A percentile compares a stretch with the other conserved stretches of the same genome.
Conservation (phyloP, 2,329 filamentous ascomycete species). For the Fonsecaea multimorphosa region DNA sequence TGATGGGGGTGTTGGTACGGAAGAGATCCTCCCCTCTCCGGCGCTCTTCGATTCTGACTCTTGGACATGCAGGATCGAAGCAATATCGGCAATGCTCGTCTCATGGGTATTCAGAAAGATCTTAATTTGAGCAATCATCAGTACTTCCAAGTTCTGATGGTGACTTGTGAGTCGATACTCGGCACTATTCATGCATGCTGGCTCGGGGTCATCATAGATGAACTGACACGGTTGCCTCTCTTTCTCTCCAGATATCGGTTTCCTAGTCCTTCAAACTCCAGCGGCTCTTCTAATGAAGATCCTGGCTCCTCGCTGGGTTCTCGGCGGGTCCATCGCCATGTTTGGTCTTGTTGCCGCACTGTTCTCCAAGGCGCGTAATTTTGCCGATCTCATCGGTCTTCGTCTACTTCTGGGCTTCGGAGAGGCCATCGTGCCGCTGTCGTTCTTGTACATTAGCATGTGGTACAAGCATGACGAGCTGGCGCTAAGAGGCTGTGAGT, state of each 20-base stretch:
- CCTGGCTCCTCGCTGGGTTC: constrained; percentile 42
- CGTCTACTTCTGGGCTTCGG: constrained; percentile 20
- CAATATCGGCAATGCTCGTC: constrained; percentile 22
- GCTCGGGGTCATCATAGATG: neutral
- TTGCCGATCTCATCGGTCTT: constrained; percentile 47
- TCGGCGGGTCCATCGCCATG: constrained; percentile 42
- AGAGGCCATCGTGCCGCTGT: constrained; percentile 20
- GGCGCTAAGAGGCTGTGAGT: constrained; percentile 15
- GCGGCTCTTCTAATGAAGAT: constrained; percentile 43
- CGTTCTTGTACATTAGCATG: constrained; percentile 13
- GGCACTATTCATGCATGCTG: too few species aligned
- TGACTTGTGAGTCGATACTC: constrained; percentile 26
- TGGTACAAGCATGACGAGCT: constrained; percentile 26
- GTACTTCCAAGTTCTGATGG: constrained; percentile 18
- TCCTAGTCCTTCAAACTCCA: constrained; percentile 40
- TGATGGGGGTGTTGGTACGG: constrained; percentile 12
- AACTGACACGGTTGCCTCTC: constrained; percentile 46
- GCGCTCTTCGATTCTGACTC: neutral
- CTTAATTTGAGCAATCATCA: constrained; percentile 20
- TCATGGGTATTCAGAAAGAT: constrained; percentile 25
- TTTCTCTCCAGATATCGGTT: constrained; percentile 2
- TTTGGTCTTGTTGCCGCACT: constrained; percentile 39
- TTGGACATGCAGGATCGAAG: constrained; percentile 41
- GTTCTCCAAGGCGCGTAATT: constrained; percentile 57
- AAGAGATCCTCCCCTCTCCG: neutral